Evolutionary conservation across 78 protist species (phyloP), one percentile per base, ranked within the genome.

Genomic region (Speleostelium caveatum): DNA sequence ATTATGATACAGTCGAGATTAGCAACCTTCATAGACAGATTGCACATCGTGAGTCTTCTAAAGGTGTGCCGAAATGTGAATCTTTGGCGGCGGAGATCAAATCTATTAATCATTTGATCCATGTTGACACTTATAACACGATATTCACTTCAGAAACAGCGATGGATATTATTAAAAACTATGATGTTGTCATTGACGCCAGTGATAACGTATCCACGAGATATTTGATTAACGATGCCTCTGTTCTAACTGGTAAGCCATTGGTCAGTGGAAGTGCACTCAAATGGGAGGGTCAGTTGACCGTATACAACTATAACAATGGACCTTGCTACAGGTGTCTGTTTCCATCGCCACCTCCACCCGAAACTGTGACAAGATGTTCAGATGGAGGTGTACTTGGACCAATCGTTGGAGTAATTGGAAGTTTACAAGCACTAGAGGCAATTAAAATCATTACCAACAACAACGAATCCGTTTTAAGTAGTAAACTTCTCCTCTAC

Each of bases 261-360:
- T 61, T 97, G 33, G 98, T 97, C 3, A 93, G 96, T 16, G 99
- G 96, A 2, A 32, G 90, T 17, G 96, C 97, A 12, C 42, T 95
- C 17, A 65, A 91, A 36, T 68, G 71, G 94, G 98, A 97, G 16
- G 99, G 99, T 5, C 99, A 97, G 85, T 55, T 96, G 6, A 68
- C 86, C 0, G 89, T 91, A 3, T 59, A 80, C 62, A n/a, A 86
- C 26, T 86, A 79, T 45, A 38, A 59, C 0, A 69, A 87, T 24
- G 95, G 97, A 1, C 98, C 98, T n/a, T 95, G 98, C 67, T 97
- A 97, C 67, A 85, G 99, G 12, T 96, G 98, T 67, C 28, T 96
- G n/a, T 93, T 80, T 19, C 98, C 99, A 10, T 1, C 28, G 26
- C 97, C 98, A 0, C 98, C 99, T 24, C 97, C 97, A 19, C 86